Evolutionary conservation across 148 eudicot genomes (phyloP).

Genomic region (Fagopyrum tataricum): DNA sequence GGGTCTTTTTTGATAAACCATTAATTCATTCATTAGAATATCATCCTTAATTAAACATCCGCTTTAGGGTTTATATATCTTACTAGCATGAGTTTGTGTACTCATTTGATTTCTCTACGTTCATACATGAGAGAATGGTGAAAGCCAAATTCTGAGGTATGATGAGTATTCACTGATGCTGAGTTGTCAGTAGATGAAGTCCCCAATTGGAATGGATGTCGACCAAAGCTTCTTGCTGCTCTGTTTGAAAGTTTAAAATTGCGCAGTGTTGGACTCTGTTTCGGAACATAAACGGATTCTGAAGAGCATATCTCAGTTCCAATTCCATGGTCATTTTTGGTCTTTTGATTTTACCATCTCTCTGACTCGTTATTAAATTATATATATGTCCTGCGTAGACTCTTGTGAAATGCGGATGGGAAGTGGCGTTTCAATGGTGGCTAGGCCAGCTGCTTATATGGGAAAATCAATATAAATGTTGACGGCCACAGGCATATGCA

Average conservation of each 20-base stretch:
- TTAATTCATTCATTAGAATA: too few species aligned
- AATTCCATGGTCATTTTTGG: neutral
- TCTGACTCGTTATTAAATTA: neutral
- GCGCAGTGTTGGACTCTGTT: constrained; percentile 41
- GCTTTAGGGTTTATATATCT: neutral
- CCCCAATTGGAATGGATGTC: constrained; percentile 79
- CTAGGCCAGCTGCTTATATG: constrained; percentile 61
- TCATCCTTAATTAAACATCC: too few species aligned
- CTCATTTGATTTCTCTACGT: constrained; percentile 13
- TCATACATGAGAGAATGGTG: constrained; percentile 45
- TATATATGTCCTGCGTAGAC: constrained; percentile 36
- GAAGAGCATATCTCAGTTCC: constrained; percentile 46
- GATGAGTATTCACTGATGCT: constrained; percentile 58
- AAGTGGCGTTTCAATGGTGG: constrained; percentile 90
- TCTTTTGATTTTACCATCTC: neutral
- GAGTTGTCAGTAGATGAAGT: constrained; percentile 62
- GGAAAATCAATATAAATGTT: constrained; percentile 65
- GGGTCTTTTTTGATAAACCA: too few species aligned
- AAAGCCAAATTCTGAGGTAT: constrained; percentile 40
- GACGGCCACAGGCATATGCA: constrained; percentile 65
- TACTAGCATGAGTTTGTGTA: neutral
- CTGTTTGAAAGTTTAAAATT: constrained; percentile 75
- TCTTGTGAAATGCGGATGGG: constrained; percentile 85
- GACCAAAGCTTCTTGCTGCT: constrained; percentile 86
- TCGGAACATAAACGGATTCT: constrained; percentile 47